phyloP scores from a whole-genome alignment of 2,329 filamentous ascomycete genomes.

The Elsinoe batatas region DNA sequence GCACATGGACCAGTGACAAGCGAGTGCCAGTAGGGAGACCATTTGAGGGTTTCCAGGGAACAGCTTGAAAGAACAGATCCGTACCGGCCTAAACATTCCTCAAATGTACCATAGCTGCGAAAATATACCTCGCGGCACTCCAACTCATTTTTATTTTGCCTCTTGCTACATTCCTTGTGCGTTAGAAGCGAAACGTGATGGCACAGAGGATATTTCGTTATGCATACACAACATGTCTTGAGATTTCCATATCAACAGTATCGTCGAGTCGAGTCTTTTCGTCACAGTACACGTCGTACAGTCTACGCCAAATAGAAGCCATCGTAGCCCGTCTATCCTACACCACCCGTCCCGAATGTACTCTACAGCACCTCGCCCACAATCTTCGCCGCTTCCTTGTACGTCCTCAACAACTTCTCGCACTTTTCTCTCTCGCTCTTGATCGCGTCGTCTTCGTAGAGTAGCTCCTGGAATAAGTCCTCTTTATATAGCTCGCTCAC shows the following conservation, averaged over 20 bases:
- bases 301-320: constrained; percentile 3
- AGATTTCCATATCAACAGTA: constrained; percentile 12
- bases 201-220: not conserved
- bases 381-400: constrained; percentile 96
- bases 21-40: not conserved
- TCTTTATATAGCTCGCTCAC: constrained; percentile 96
- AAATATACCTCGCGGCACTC: not conserved
- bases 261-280: constrained; percentile 4
- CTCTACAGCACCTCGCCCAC: constrained; percentile 82
- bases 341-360: not conserved
- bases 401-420: constrained; percentile 88
- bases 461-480: constrained; percentile 74
- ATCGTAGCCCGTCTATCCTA: constrained; percentile 3
- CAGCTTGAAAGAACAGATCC: not conserved
- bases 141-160: not conserved
- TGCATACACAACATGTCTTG: constrained; percentile 5
- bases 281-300: not conserved
- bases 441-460: constrained; percentile 95
- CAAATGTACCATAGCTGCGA: constrained; percentile 10
- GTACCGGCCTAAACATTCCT: not conserved
- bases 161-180: too few species aligned
- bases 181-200: too few species aligned
- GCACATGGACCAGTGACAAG: not conserved
- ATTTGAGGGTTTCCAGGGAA: not conserved
- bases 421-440: constrained; percentile 98